These are phyloP conservation scores for Heterobasidion annosum DNA, from an alignment of 1,284 basidiomycete genomes.

Conservation along the genomic window DNA sequence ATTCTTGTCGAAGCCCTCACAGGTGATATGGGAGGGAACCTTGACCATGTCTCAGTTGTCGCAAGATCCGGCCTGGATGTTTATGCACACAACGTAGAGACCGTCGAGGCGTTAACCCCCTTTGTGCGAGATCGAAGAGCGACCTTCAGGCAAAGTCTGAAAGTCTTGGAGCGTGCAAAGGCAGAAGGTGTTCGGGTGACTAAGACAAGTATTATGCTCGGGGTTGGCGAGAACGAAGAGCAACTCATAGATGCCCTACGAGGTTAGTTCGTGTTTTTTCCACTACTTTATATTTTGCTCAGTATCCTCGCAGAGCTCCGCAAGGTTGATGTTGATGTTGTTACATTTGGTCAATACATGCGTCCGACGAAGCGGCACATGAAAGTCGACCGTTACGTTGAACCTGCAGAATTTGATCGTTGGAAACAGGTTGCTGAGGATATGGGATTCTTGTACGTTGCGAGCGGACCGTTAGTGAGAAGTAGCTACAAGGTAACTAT, in stretches of 20 bases:
- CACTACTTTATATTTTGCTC: background rate
- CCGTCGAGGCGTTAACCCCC: slow-evolving; percentile 88
- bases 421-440: slow-evolving; percentile 90
- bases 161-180: slow-evolving; percentile 79
- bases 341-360: slow-evolving; percentile 99
- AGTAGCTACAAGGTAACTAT: slow-evolving; percentile 88
- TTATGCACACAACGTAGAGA: slow-evolving; percentile 98
- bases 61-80: slow-evolving; percentile 94
- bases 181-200: slow-evolving; percentile 82
- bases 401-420: slow-evolving; percentile 85
- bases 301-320: slow-evolving; percentile 60
- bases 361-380: slow-evolving; percentile 98
- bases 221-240: slow-evolving; percentile 85
- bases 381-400: slow-evolving; percentile 97
- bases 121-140: slow-evolving; percentile 94
- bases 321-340: slow-evolving; percentile 87
- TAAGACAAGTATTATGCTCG: slow-evolving; percentile 99
- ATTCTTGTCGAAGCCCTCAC: slow-evolving; percentile 97
- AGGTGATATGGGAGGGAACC: slow-evolving; percentile 84
- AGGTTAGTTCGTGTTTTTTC: slow-evolving; percentile 38
- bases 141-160: slow-evolving; percentile 84
- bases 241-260: slow-evolving; percentile 81
- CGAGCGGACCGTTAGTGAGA: slow-evolving; percentile 91
- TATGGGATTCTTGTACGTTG: slow-evolving; percentile 96
- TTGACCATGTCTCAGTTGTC: slow-evolving; percentile 72